These are phyloP conservation scores for Triangularia verruculosa DNA, from an alignment of 2,329 filamentous ascomycete species.

Conservation along the genomic window DNA sequence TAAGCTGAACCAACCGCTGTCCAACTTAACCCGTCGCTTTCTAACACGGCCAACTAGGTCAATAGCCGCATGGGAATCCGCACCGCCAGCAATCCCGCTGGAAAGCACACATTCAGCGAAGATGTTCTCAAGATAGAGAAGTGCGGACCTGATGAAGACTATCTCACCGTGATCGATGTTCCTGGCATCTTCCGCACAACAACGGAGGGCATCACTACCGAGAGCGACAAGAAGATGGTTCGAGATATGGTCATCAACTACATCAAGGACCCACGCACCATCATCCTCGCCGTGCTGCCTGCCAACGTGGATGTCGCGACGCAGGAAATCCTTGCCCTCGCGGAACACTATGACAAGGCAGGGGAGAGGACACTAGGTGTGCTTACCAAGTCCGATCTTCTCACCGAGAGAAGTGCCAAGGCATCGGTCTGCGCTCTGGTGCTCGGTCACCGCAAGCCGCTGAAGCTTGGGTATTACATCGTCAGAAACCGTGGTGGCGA, in stretches of 20 bases:
- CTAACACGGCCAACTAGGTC: slow-evolving; percentile 32
- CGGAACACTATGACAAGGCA: slow-evolving; percentile 37
- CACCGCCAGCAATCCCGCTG: slow-evolving; percentile 3
- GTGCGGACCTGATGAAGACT: slow-evolving; percentile 41
- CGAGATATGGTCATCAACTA: slow-evolving; percentile 47
- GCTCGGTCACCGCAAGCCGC: slow-evolving; percentile 36
- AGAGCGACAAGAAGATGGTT: slow-evolving; percentile 44
- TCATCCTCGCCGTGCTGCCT: slow-evolving; percentile 46
- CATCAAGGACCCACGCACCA: slow-evolving; percentile 46
- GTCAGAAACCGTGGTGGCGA: slow-evolving; percentile 48
- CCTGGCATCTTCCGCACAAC: slow-evolving; percentile 49
- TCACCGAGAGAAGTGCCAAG: slow-evolving; percentile 40
- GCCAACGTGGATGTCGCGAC: slow-evolving; percentile 40
- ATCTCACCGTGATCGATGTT: slow-evolving; percentile 54
- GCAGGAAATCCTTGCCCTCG: slow-evolving; percentile 39
- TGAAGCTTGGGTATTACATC: slow-evolving; percentile 48
- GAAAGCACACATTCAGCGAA: slow-evolving; percentile 41
- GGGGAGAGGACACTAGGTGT: slow-evolving; percentile 46
- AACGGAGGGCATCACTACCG: slow-evolving; percentile 41
- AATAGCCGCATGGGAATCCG: slow-evolving; percentile 46
- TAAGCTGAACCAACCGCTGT: slow-evolving; percentile 28
- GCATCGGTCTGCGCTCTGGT: slow-evolving; percentile 42
- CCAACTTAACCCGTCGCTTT: neutral
- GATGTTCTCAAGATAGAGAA: slow-evolving; percentile 47
- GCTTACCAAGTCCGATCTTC: slow-evolving; percentile 60